phyloP scores from a whole-genome alignment of 164 flowering plant genomes.

The Magnolia changhungtana region DNA sequence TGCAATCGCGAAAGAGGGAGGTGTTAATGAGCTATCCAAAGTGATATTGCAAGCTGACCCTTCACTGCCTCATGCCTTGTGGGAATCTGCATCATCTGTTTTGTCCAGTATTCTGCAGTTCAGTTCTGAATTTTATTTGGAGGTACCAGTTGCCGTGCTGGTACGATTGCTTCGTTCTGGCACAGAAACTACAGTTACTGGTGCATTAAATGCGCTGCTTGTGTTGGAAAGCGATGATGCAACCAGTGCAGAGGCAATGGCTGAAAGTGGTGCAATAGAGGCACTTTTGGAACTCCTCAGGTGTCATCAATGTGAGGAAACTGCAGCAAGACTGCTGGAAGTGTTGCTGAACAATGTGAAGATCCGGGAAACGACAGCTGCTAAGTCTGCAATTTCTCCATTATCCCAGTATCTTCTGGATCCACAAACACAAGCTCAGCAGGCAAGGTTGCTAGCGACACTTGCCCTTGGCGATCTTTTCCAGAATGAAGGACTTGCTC shows the following conservation, averaged over 20 bases:
- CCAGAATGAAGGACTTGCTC: conserved; percentile 92
- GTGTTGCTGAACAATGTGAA: conserved; percentile 45
- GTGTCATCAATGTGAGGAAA: conserved; percentile 37
- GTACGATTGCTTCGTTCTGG: conserved; percentile 91
- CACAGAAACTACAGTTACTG: conserved; percentile 72
- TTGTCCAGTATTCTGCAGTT: conserved; percentile 80
- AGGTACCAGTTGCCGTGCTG: conserved; percentile 94
- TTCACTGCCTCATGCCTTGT: conserved; percentile 80
- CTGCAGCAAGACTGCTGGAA: conserved; percentile 36
- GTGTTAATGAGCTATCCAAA: conserved; percentile 82
- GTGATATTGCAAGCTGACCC: conserved; percentile 90
- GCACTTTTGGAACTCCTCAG: conserved; percentile 35
- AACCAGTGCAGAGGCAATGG: conserved; percentile 97
- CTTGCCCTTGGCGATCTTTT: conserved; percentile 94
- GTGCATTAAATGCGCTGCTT: conserved; percentile 89
- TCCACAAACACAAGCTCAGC: conserved; percentile 97
- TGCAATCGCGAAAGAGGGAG: conserved; percentile 97
- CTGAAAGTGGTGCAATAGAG: conserved; percentile 54
- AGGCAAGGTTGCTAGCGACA: conserved; percentile 86
- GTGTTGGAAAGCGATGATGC: conserved; percentile 93
- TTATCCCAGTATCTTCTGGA: conserved; percentile 94
- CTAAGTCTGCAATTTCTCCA: conserved; percentile 80
- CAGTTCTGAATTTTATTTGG: conserved; percentile 91
- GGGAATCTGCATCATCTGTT: conserved; percentile 94
- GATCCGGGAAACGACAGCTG: conserved; percentile 82